phyloP scores from a whole-genome alignment of 495 filamentous ascomycete species.

The Aspergillus avenaceus region DNA sequence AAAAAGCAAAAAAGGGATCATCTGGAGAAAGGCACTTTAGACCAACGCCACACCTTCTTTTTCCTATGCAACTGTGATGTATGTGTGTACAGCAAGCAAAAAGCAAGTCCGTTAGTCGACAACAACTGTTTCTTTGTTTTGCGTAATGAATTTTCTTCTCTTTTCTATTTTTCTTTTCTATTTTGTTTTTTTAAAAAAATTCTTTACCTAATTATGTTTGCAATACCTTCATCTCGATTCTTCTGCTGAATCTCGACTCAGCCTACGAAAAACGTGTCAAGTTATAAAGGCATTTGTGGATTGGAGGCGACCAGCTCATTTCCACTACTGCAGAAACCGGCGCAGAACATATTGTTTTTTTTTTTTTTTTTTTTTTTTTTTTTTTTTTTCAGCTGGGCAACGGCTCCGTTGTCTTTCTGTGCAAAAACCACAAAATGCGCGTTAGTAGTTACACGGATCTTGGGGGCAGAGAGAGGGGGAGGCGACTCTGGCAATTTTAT shows the following conservation, averaged over 20 bases:
- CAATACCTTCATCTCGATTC: no score
- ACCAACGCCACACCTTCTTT: background rate
- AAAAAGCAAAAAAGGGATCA: background rate
- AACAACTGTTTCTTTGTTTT: background rate
- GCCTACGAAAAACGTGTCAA: no score
- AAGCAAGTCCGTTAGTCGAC: background rate
- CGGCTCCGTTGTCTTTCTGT: background rate
- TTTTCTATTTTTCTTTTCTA: background rate
- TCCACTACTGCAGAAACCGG: no score
- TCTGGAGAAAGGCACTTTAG: no score
- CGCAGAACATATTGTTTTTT: no score
- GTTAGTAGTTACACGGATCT: background rate
- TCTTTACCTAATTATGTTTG: background rate
- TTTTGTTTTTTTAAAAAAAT: background rate
- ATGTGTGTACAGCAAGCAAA: background rate
- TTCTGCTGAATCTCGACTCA: no score
- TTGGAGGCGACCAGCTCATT: no score
- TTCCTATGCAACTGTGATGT: background rate
- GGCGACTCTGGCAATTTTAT: no score
- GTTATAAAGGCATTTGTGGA: no score
- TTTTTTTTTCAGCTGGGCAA: background rate
- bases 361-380: no score
- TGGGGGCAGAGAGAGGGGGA: no score
- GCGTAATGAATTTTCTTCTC: background rate
- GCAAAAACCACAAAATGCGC: background rate